Evolutionary conservation across 192 early-diverging fungal species (phyloP).

Genomic region (Entophlyctis luteolus): DNA sequence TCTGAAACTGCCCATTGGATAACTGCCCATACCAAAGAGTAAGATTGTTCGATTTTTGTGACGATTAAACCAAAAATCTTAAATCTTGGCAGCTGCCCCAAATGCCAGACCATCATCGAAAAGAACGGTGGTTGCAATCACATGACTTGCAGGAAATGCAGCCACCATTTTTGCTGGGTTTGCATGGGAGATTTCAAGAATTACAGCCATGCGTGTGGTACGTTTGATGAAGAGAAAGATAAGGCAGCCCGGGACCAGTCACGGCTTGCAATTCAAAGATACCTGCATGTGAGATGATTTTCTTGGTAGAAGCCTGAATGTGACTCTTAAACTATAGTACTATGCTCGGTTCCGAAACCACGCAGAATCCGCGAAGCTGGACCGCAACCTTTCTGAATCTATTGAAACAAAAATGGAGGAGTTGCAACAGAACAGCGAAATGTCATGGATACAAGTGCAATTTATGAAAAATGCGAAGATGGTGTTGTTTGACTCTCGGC

Average conservation of each 20-base stretch:
- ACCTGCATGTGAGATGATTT: slow-evolving; percentile 74
- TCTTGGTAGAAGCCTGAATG: not conserved
- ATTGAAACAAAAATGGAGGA: slow-evolving; percentile 94
- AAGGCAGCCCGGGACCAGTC: slow-evolving; percentile 73
- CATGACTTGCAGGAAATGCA: slow-evolving; percentile 97
- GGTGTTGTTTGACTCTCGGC: slow-evolving; percentile 79
- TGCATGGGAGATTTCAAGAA: slow-evolving; percentile 95
- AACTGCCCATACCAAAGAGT: slow-evolving; percentile 53
- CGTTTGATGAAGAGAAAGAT: slow-evolving; percentile 84
- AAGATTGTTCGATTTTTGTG: not conserved
- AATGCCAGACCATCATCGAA: slow-evolving; percentile 91
- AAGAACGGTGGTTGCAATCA: slow-evolving; percentile 99
- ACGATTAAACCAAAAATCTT: slow-evolving; percentile 69
- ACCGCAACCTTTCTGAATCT: slow-evolving; percentile 72
- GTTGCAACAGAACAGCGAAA: slow-evolving; percentile 80
- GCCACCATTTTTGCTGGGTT: slow-evolving; percentile 98
- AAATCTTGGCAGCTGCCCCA: slow-evolving; percentile 48
- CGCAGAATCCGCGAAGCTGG: slow-evolving; percentile 85
- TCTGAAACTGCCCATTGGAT: slow-evolving; percentile 98
- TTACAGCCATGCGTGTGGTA: slow-evolving; percentile 92
- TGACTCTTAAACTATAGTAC: slow-evolving; percentile 72
- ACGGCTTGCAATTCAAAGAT: slow-evolving; percentile 77
- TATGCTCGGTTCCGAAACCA: slow-evolving; percentile 96
- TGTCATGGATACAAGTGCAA: slow-evolving; percentile 99
- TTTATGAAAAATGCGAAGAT: slow-evolving; percentile 91